Evolutionary conservation across 2,329 filamentous ascomycete genomes (phyloP), one percentile per base, ranked within the genome.

Genomic region (Venturia aucupariae): DNA sequence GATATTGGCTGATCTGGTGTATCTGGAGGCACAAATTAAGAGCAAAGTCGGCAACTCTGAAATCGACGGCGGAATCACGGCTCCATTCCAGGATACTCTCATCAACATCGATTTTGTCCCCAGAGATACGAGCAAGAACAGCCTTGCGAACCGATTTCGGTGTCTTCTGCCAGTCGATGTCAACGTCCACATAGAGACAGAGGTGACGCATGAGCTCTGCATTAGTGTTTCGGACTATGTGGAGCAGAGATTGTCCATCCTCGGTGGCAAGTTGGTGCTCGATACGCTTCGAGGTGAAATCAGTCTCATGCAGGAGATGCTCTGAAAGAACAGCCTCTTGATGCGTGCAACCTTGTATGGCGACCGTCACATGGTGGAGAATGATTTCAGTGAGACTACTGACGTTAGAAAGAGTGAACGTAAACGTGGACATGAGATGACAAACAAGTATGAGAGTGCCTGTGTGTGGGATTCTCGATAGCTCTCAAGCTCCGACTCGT

Each of bases 361-460:
- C 59, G 11, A 60, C 41, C 6, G 59, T 38, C 4, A 38, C 35
- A 44, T 60, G 59, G n/a, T 60, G 27, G 7, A 60, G 59, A 5
- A 60, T 41, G 24, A 44, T 60, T 44, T 60, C 59, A 19, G 59
- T 10, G 32, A 60, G 35, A 27, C 59, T 60, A 27, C 19, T 17
- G 22, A 32, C 8, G 35, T 60, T 60, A 60, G 59, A 41, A 41
- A 22, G n/a, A n/a, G n/a, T n/a, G n/a, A 42, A 60, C 15, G 6
- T 4, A 4, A 27, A 24, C 4, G 17, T 27, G 7, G 38, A 15
- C 2, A 44, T 3, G 38, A 32, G 39, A 27, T 41, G 24, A 60
- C 59, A 27, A 41, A 60, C 59, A 60, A 60, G n/a, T 60, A 60
- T 17, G 35, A 41, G 10, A 60, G 59, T 44, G 35, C 59, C 59